Evolutionary conservation across 2,329 filamentous ascomycete species (phyloP), one percentile per base, ranked within the genome.

Genomic region (Calycina marina): DNA sequence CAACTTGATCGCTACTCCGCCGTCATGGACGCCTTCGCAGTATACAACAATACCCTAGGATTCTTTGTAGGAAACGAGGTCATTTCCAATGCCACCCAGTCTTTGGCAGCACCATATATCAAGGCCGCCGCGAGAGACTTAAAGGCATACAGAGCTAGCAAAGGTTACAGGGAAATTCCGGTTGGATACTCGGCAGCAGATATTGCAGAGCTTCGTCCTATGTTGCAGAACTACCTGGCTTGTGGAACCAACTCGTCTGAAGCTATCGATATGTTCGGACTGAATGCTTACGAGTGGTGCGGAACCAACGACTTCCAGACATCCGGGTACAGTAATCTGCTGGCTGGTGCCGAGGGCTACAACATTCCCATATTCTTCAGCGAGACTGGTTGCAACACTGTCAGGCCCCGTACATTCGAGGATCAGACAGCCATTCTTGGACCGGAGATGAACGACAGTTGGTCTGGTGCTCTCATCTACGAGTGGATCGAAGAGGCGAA

Each of bases 31-130:
- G 39, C 42, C 4, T 50, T 50, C 31, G 44, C 44, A 25, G 28
- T 65, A 30, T 93, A 78, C 52, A 69, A 85, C 56, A 93, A 93
- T 53, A 67, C 80, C 2, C 72, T 84, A 8, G 84, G 81, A 28
- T 80, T 90, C 54, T 88, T 92, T 47, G 68, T 93, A 37, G 86
- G 84, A 42, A 93, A 93, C 50, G 85, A 93, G 55, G 78, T 90
- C 38, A 73, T 93, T 47, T 78, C 77, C 25, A 62, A 59, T 28
- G 58, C 59, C 38, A 62, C 64, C 41, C 63, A 72, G 48, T 72
- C 69, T 24, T 50, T 57, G 15, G 77, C 78, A 18, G 83, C 83
- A 6, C 82, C 84, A 2, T 93, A 77, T 52, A 73, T 92, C 58
- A 85, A 92, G 56, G 77, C 83, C 30, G 80, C 83, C 16, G 69